phyloP scores from a whole-genome alignment of 139 green algal genomes.

The Helicosporidium sp. region DNA sequence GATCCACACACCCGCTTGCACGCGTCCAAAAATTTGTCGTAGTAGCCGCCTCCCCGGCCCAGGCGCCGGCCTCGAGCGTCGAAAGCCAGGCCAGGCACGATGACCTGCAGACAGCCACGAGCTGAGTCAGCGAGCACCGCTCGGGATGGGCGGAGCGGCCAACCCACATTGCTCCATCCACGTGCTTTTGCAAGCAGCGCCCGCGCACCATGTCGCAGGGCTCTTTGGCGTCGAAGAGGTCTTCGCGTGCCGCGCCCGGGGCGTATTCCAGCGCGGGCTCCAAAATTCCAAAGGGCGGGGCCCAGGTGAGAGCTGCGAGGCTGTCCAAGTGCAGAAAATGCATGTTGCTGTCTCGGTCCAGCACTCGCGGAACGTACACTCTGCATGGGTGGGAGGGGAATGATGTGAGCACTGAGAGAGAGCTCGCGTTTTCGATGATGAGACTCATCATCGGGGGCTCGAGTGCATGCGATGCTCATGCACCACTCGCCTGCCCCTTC shows the following conservation, averaged over 20 bases:
- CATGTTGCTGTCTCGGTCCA: conserved; percentile 58
- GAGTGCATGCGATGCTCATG: no score
- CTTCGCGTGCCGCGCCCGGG: conserved; percentile 25
- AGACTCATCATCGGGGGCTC: no score
- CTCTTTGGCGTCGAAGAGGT: no score
- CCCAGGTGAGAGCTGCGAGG: conserved; percentile 10
- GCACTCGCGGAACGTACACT: conserved; percentile 47
- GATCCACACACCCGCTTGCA: background rate
- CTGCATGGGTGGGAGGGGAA: background rate
- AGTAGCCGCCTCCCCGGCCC: conserved; percentile 53
- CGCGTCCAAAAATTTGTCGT: conserved; percentile 33
- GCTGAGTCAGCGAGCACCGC: no score
- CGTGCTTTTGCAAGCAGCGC: no score
- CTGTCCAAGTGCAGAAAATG: conserved; percentile 42
- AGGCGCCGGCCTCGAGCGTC: conserved; percentile 31
- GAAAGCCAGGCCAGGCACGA: conserved; percentile 65
- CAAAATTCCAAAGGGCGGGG: conserved; percentile 54
- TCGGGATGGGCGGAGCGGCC: no score
- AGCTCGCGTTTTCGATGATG: background rate
- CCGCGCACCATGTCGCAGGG: no score
- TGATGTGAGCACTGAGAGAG: no score
- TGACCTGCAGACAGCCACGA: no score
- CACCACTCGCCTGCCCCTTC: conserved; percentile 4
- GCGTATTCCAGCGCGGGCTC: conserved; percentile 30
- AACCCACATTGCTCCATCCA: no score